Percentiles rank a stretch among this genome's conserved stretches.
Conservation (phyloP, 257 asterid species). For the Solanum pinnatisectum region DNA sequence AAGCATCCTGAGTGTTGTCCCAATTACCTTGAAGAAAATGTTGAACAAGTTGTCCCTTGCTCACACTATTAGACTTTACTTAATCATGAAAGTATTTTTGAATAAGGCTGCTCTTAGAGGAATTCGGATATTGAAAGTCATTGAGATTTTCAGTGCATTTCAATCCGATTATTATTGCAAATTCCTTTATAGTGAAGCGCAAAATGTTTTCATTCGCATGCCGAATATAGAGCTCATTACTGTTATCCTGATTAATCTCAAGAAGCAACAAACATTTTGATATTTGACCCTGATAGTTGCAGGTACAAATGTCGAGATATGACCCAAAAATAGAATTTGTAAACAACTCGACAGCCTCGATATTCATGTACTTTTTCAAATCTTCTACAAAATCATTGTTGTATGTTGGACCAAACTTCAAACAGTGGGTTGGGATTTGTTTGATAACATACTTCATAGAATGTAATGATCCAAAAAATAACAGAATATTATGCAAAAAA, state of each 20-base stretch:
- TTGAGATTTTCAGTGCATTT: neutral
- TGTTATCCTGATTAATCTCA: neutral
- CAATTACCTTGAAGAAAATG: no score
- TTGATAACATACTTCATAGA: neutral
- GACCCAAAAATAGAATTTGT: neutral
- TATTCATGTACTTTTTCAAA: neutral
- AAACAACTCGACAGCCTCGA: neutral
- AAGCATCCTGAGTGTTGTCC: no score
- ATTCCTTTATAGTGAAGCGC: neutral
- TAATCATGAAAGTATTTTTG: no score
- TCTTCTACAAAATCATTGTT: neutral
- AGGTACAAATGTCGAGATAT: neutral
- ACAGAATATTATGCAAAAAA: no score
- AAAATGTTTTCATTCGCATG: neutral
- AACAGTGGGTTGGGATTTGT: neutral
- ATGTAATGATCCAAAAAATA: neutral
- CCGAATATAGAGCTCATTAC: neutral
- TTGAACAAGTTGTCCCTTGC: no score
- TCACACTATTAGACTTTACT: no score
- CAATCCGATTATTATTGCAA: neutral
- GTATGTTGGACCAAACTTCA: neutral
- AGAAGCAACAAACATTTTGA: neutral
- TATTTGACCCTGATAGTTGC: neutral
- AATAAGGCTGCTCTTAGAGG: no score
- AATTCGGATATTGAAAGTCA: neutral